Evolutionary conservation across 2,329 filamentous ascomycete genomes (phyloP), one percentile per base, ranked within the genome.

Genomic region (Calycina herbarum): DNA sequence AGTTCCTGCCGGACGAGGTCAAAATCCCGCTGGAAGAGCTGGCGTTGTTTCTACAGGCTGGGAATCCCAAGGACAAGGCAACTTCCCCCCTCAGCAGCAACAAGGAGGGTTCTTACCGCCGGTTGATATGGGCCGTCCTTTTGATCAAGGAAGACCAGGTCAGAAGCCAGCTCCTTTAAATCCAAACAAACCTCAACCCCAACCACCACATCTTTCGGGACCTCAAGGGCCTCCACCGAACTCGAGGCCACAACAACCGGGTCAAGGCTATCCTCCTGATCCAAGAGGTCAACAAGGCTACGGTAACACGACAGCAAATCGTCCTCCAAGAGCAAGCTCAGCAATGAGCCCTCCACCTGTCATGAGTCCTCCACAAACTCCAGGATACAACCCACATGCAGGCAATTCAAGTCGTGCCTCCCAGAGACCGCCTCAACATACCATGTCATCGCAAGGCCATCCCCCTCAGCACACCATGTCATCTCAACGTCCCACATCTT

Each of bases 31-130:
- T 57, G 67, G 64, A 35, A 65, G 69, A 64, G 68, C 63, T 45
- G 62, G 66, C 35, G 78, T 80, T 17, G 72, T 76, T 11, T 82
- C 81, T 10, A 76, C 78, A 17, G 80, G 81, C 20, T 83, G 80
- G 78, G 80, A 81, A 35, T 77, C 78, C 20, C 81, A 82, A 68
- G 71, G 79, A 59, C 73, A 80, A 78, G 70, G 77, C 67, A 66
- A 62, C 51, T 61, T 57, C 40, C 51, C 68, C 27, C 70, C 68
- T 40, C 33, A 42, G 17, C 57, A 60, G 27, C 62, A 58, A 15
- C 24, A 17, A 57, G 54, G 54, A 35, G 58, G 63, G 5, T 61
- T 64, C 33, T 64, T 71, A 33, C 69, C 70, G 33, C 69, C 68
- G 17, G 62, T 69, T 1, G 68, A 71, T 54, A 20, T 67, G 24